Evolutionary conservation across 768 basidiomycete genomes (phyloP).

Genomic region (Leccinellum albellum): DNA sequence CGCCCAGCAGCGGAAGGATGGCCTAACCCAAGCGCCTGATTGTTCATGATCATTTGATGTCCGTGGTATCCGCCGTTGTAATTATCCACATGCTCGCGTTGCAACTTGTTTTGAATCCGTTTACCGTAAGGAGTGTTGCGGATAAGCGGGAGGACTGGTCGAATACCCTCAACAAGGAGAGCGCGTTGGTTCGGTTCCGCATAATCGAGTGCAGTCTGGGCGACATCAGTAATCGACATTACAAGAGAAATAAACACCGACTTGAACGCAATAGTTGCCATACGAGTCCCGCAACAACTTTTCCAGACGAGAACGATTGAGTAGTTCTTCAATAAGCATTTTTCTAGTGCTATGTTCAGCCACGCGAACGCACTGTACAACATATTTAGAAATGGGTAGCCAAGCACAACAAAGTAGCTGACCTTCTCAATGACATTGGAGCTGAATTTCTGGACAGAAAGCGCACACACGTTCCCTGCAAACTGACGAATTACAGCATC

Average conservation of each 20-base stretch:
- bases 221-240: slow-evolving; percentile 13
- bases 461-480: slow-evolving; percentile 92
- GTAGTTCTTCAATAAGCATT: slow-evolving; percentile 89
- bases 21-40: slow-evolving; percentile 49
- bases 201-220: slow-evolving; percentile 93
- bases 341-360: slow-evolving; percentile 94
- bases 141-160: slow-evolving; percentile 96
- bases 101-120: slow-evolving; percentile 97
- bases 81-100: slow-evolving; percentile 84
- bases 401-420: neutral
- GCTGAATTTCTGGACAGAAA: slow-evolving; percentile 99
- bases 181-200: slow-evolving; percentile 92
- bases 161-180: slow-evolving; percentile 92
- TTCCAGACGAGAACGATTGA: slow-evolving; percentile 92
- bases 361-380: slow-evolving; percentile 72
- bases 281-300: slow-evolving; percentile 95
- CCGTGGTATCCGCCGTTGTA: slow-evolving; percentile 55
- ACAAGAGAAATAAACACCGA: slow-evolving; percentile 28
- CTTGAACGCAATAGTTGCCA: slow-evolving; percentile 94
- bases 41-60: slow-evolving; percentile 57
- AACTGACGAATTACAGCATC: slow-evolving; percentile 98
- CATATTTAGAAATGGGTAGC: neutral
- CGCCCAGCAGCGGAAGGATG: slow-evolving; percentile 44
- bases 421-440: slow-evolving; percentile 99
- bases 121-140: slow-evolving; percentile 99